Evolutionary conservation across 306 rosid species (phyloP).

Genomic region (Fagus crenata): DNA sequence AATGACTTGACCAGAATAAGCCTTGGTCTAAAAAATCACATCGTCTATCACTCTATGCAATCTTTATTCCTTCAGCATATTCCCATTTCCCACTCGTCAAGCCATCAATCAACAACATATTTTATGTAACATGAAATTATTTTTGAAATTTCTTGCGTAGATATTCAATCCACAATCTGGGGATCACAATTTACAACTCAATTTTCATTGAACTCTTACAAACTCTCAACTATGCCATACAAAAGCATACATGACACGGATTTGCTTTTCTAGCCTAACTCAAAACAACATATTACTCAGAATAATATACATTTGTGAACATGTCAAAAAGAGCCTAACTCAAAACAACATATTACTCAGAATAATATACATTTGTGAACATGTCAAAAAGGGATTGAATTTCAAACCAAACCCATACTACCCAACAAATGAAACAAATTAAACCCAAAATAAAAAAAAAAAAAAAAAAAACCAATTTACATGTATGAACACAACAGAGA

Average conservation of each 20-base stretch:
- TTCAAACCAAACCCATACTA: background rate
- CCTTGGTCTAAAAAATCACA: background rate
- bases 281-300: background rate
- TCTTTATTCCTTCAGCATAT: background rate
- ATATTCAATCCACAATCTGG: background rate
- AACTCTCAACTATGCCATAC: background rate
- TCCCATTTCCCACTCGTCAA: too few relatives aligned
- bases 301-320: conserved; percentile 15
- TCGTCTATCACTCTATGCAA: background rate
- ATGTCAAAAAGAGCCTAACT: background rate
- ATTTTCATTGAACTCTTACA: background rate
- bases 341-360: background rate
- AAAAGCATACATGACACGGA: background rate
- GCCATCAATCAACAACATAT: too few relatives aligned
- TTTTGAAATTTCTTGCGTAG: background rate
- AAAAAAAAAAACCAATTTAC: conserved; percentile 14
- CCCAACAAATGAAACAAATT: conserved; percentile 15
- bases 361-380: conserved; percentile 25
- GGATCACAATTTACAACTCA: background rate
- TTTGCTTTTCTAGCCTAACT: background rate
- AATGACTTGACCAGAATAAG: background rate
- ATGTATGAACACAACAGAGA: conserved; percentile 24
- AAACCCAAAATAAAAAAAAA: conserved; percentile 18
- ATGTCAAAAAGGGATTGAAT: conserved; percentile 4
- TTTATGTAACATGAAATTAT: too few relatives aligned